These are phyloP conservation scores for Myriosclerotinia duriaeana DNA, from an alignment of 2,329 filamentous ascomycete species.

Conservation along the genomic window DNA sequence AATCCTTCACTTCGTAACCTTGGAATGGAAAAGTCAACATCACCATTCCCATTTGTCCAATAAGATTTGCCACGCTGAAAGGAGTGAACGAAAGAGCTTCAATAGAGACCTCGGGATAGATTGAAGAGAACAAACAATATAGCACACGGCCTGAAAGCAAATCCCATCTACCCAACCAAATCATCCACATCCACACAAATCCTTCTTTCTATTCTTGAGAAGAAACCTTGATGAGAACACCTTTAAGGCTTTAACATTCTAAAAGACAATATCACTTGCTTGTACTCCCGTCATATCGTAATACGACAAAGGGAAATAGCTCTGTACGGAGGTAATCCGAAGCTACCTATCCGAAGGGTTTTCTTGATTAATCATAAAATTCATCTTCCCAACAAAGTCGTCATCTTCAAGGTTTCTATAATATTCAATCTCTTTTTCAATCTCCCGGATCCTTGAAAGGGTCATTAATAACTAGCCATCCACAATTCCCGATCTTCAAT, in stretches of 20 bases:
- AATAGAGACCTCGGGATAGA: background rate
- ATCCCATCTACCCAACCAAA: background rate
- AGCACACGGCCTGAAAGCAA: background rate
- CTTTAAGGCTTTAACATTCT: too few relatives aligned
- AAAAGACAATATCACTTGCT: too few relatives aligned
- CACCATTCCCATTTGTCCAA: background rate
- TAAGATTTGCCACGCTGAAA: constrained; percentile 5
- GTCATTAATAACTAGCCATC: too few relatives aligned
- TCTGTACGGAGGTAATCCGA: too few relatives aligned
- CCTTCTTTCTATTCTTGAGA: background rate
- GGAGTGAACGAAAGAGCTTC: background rate
- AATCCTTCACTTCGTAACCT: constrained; percentile 18
- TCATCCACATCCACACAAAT: background rate
- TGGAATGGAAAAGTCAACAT: too few relatives aligned
- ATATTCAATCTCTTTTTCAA: constrained; percentile 8
- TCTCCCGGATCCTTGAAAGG: constrained; percentile 6
- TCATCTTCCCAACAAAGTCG: constrained; percentile 6
- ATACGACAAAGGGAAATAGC: too few relatives aligned
- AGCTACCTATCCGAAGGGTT: background rate
- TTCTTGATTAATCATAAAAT: constrained; percentile 8
- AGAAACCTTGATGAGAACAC: too few relatives aligned
- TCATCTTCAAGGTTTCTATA: background rate
- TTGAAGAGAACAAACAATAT: background rate
- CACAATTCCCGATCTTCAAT: constrained; percentile 14
- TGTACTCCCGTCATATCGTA: too few relatives aligned